These are phyloP conservation scores for Mangifera indica DNA, from an alignment of 345 rosid genomes.

Conservation along the genomic window DNA sequence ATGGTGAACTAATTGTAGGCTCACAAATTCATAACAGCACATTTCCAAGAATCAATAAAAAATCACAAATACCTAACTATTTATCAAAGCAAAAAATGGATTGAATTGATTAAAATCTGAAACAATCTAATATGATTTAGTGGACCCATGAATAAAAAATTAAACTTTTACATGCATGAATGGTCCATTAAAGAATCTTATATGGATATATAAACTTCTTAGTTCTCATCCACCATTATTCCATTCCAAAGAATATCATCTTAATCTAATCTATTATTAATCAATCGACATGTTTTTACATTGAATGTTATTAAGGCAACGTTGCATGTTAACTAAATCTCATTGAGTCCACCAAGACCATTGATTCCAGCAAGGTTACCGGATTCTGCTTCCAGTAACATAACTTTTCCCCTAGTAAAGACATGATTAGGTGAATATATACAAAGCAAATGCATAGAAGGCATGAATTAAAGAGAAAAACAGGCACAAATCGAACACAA, in stretches of 20 bases:
- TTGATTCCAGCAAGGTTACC: background rate
- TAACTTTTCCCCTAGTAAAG: background rate
- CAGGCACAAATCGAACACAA: background rate
- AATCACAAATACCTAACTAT: conserved; percentile 19
- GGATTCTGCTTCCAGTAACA: background rate
- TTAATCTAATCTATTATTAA: conserved; percentile 1
- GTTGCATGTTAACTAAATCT: background rate
- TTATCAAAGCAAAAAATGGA: conserved; percentile 13
- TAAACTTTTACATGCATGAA: conserved; percentile 30
- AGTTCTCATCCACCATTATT: conserved; percentile 18
- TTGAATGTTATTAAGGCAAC: background rate
- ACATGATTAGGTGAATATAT: background rate
- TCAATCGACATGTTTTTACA: background rate
- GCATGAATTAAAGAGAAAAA: conserved; percentile 1
- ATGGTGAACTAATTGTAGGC: conserved; percentile 23
- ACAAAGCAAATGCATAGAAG: background rate
- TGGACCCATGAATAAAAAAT: conserved; percentile 29
- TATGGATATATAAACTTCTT: conserved; percentile 18
- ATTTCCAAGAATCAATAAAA: conserved; percentile 39
- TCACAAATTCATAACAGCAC: conserved; percentile 40
- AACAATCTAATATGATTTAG: conserved; percentile 10
- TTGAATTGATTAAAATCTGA: conserved; percentile 11
- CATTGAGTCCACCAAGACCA: too few species aligned
- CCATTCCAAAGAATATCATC: conserved; percentile 1
- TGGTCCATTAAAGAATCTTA: conserved; percentile 23